Evolutionary conservation across 2,329 filamentous ascomycete species (phyloP), one percentile per base, ranked within the genome.

Genomic region (Huntiella moniliformis): DNA sequence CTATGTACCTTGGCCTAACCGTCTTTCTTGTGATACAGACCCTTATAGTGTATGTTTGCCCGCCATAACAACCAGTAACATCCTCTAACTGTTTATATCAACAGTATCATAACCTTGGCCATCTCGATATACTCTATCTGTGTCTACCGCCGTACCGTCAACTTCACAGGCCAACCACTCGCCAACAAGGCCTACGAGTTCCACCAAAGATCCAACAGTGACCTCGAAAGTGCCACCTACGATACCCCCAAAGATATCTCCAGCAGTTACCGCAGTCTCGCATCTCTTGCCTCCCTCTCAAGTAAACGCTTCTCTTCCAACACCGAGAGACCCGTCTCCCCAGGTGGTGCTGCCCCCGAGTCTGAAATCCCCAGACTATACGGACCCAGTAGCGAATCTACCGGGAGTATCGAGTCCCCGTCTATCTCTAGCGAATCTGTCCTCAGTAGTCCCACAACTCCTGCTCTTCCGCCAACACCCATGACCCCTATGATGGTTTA

Each of bases 11-110:
- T 28, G 7, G 2, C 7, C 22, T 6, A 28, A 28, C 10, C 18
- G 70, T 72, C 53, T 60, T 56, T 18, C 56, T 56, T 2, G 57
- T 74, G 32, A 61, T 74, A n/a, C n/a, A n/a, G 68, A 72, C 60
- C 56, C 22, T 32, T 4, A 4, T 10, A n/a, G 8, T 11, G 22
- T 31, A 16, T 36, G 16, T 22, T 44, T 15, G 17, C 34, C 7
- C 12, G 13, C 12, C 2, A 38, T 18, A 15, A 28, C 35, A 42
- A 43, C 13, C 42, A 22, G 22, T 35, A 4, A n/a, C 15, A 10
- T 17, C 11, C 12, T 39, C 28, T 36, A 34, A 42, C 16, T 5
- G 3, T 13, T 39, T 44, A 5, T 38, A 8, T 31, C 2, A 45
- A 54, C 51, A 67, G 69, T 46, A 41, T 65, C 47, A 61, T 63